A percentile compares a stretch with the other conserved stretches of the same genome.
phyloP scores from a whole-genome alignment of 1,139 yeast genomes.

The Nakaseomyces kungkrabaensis region DNA sequence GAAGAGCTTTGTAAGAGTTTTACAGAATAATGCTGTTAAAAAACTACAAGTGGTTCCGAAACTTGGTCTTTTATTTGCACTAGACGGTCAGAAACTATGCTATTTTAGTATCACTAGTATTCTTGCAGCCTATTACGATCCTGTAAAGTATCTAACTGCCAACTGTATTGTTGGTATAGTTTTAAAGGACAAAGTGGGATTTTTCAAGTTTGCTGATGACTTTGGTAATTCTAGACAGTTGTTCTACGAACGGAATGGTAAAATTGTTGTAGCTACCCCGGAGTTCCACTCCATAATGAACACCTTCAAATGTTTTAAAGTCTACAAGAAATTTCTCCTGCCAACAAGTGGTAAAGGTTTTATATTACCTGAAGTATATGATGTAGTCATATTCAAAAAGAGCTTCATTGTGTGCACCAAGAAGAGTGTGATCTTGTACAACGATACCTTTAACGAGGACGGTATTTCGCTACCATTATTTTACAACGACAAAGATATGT shows the following conservation, averaged over 20 bases:
- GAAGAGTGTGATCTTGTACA: slow-evolving; percentile 57
- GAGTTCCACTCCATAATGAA: slow-evolving; percentile 45
- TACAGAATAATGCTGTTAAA: slow-evolving; percentile 45
- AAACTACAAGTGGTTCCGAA: slow-evolving; percentile 53
- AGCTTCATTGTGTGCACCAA: slow-evolving; percentile 58
- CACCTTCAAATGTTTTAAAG: slow-evolving; percentile 44
- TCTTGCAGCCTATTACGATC: slow-evolving; percentile 28
- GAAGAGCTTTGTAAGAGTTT: slow-evolving; percentile 40
- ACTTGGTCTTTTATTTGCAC: slow-evolving; percentile 47
- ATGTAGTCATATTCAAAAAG: slow-evolving; percentile 48
- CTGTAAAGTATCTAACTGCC: slow-evolving; percentile 21
- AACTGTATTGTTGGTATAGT: slow-evolving; percentile 28
- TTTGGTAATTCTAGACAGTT: slow-evolving; percentile 50
- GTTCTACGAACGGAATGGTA: slow-evolving; percentile 43
- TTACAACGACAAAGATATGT: slow-evolving; percentile 25
- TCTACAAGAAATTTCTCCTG: slow-evolving; percentile 35
- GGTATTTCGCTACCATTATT: slow-evolving; percentile 43
- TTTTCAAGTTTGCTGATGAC: slow-evolving; percentile 51
- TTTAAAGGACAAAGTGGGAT: slow-evolving; percentile 35
- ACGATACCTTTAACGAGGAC: slow-evolving; percentile 44
- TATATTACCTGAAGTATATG: slow-evolving; percentile 44
- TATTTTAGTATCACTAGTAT: slow-evolving; percentile 47
- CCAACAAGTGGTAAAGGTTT: slow-evolving; percentile 34
- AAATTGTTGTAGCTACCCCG: slow-evolving; percentile 27
- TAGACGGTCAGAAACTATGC: slow-evolving; percentile 50